Base-by-base conservation (phyloP, 305 asterid species). In the Solanum chacoense region DNA sequence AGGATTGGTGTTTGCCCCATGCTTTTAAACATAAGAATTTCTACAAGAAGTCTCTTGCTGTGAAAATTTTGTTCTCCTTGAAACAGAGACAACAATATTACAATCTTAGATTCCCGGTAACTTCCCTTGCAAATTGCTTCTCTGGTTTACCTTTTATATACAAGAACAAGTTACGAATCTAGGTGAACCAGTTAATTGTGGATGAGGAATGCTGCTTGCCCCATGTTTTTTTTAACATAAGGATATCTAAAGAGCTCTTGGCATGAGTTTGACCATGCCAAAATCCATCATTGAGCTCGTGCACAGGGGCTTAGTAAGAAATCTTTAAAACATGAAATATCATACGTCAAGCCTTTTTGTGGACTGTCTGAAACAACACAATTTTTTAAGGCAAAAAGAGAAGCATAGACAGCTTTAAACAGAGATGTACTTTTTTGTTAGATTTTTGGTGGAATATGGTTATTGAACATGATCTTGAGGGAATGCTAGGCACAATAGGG, bases 101-200 rank as follows among this genome's bases (percentile, higher is more conserved):
- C 99, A 8, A 96, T 96, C 90, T 92, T 97, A 94, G 99, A 97
- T 95, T 98, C 98, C 98, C 98, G 92, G 99, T 95, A 95, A 88
- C 63, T 88, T 87, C 63, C 79, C 16, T 40, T 63, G 78, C 65
- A 28, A 85, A 85, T 67, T 37, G 80, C 34, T 67, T 85, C 76
- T 85, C 20, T 85, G 35, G 14, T 85, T 36, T 26, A 24, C 88
- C 78, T 67, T 85, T n/a, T 34, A 69, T 67, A n/a, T 36, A 9
- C 55, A 38, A 36, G 88, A 85, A 85, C 36, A 32, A 24, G 59
- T 85, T 59, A 65, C 9, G 37, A 65, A 79, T 38, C 85, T 80
- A 40, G 65, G 85, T 8, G 85, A 80, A 80, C 20, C n/a, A 26
- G 67, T 79, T 79, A n/a, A 7, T 40, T 26, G 45, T 42, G 26